Conservation (phyloP, 495 filamentous ascomycete genomes). For the Talaromyces proteolyticus region DNA sequence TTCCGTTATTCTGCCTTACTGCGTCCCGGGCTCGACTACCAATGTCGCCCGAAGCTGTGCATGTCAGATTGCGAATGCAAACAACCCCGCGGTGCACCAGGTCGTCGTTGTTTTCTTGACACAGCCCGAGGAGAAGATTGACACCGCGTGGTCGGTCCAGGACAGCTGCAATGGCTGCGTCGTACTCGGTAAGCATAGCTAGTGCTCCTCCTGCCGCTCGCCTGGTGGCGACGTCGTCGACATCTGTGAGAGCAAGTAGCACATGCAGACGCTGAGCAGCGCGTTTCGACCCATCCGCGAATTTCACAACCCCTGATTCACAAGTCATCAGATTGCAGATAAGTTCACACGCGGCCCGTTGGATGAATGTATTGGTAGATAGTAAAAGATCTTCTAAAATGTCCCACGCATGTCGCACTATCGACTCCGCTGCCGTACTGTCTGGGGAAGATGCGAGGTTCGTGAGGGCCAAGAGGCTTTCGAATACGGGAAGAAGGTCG, state of each 20-base stretch:
- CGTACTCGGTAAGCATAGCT: slow-evolving; percentile 74
- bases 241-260: slow-evolving; percentile 79
- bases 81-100: slow-evolving; percentile 74
- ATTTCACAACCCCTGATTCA: slow-evolving; percentile 66
- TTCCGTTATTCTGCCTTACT: slow-evolving; percentile 39
- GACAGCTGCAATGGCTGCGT: slow-evolving; percentile 62
- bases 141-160: slow-evolving; percentile 63
- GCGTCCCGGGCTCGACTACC: slow-evolving; percentile 31
- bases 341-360: slow-evolving; percentile 80
- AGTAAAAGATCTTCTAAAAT: slow-evolving; percentile 79
- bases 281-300: slow-evolving; percentile 61
- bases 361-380: slow-evolving; percentile 66
- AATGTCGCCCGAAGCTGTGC: slow-evolving; percentile 33
- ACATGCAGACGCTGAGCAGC: slow-evolving; percentile 72
- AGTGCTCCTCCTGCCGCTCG: slow-evolving; percentile 83
- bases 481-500: slow-evolving; percentile 85
- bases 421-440: slow-evolving; percentile 58
- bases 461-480: slow-evolving; percentile 84
- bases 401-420: slow-evolving; percentile 65
- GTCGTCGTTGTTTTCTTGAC: slow-evolving; percentile 68
- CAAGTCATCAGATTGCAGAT: slow-evolving; percentile 86
- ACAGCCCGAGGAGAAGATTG: slow-evolving; percentile 64
- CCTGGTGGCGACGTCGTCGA: slow-evolving; percentile 72
- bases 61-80: slow-evolving; percentile 51
- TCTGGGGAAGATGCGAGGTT: slow-evolving; percentile 82